Evolutionary conservation across 352 stramenopile genomes (phyloP).

Genomic region (Phytophthora ohioensis): DNA sequence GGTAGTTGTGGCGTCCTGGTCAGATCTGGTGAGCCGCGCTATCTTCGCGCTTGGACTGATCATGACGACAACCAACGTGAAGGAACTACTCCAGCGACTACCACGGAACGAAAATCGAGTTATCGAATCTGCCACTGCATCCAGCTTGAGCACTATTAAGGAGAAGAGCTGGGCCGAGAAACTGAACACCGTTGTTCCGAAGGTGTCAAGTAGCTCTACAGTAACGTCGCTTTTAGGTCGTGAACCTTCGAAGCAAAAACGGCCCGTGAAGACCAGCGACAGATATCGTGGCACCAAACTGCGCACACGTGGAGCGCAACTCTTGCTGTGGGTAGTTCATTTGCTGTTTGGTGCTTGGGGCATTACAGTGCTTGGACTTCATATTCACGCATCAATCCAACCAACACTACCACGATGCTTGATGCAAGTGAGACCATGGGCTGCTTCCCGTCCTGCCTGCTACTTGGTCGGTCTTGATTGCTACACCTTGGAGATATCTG

Average conservation of each 20-base stretch:
- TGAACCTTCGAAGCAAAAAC: not conserved
- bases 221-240: too few species aligned
- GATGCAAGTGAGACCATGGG: conserved; percentile 41
- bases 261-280: not conserved
- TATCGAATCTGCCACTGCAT: not conserved
- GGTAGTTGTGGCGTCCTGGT: conserved; percentile 3
- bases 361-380: conserved; percentile 1
- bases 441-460: conserved; percentile 36
- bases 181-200: not conserved
- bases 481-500: conserved; percentile 2
- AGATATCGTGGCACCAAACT: not conserved
- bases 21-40: not conserved
- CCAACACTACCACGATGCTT: conserved; percentile 5
- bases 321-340: conserved; percentile 1
- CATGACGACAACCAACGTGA: conserved; percentile 5
- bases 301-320: not conserved
- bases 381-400: conserved; percentile 7
- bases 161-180: not conserved
- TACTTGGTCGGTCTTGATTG: conserved; percentile 43
- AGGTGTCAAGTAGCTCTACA: not conserved
- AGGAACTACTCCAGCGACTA: not conserved
- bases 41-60: conserved; percentile 1
- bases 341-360: conserved; percentile 11
- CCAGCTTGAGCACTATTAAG: not conserved
- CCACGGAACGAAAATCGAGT: conserved; percentile 1